Evolutionary conservation across 805 yeast genomes (phyloP).

Genomic region (Metschnikowia dekortorum): DNA sequence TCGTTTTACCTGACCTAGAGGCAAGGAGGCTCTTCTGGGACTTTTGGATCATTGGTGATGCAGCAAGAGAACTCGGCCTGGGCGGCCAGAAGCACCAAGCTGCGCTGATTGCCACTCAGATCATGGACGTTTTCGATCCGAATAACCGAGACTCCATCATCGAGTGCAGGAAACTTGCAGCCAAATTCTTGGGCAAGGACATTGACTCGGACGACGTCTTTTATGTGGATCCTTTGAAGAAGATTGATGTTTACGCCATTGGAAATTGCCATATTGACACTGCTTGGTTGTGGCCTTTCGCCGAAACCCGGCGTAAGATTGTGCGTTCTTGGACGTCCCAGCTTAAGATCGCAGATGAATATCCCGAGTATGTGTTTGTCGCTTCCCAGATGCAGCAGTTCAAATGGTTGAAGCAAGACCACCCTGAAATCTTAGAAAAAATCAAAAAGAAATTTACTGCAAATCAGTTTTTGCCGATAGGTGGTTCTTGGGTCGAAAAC

Average conservation of each 20-base stretch:
- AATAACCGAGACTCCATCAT: constrained; percentile 52
- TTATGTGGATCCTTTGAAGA: constrained; percentile 29
- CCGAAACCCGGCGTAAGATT: constrained; percentile 87
- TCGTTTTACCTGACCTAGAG: constrained; percentile 73
- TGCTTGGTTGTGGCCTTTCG: constrained; percentile 99
- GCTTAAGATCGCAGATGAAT: constrained; percentile 72
- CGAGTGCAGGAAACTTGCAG: constrained; percentile 64
- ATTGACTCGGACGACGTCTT: constrained; percentile 61
- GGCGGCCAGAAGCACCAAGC: constrained; percentile 80
- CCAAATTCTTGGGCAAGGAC: constrained; percentile 58
- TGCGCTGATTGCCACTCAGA: constrained; percentile 69
- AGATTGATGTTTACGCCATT: constrained; percentile 68
- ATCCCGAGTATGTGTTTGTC: constrained; percentile 90
- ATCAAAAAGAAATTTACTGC: constrained; percentile 62
- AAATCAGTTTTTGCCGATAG: constrained; percentile 82
- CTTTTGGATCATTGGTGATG: constrained; percentile 86
- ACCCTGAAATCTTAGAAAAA: constrained; percentile 70
- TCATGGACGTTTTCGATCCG: constrained; percentile 81
- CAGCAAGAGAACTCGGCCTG: constrained; percentile 73
- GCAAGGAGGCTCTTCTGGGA: constrained; percentile 78
- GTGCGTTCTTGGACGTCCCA: constrained; percentile 96
- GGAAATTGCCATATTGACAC: constrained; percentile 98
- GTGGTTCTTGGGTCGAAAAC: constrained; percentile 98
- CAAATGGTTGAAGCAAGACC: constrained; percentile 83
- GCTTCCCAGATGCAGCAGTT: constrained; percentile 97